These are phyloP conservation scores for Mortierella alpina DNA, from an alignment of 192 early-diverging fungal genomes.

Conservation along the genomic window DNA sequence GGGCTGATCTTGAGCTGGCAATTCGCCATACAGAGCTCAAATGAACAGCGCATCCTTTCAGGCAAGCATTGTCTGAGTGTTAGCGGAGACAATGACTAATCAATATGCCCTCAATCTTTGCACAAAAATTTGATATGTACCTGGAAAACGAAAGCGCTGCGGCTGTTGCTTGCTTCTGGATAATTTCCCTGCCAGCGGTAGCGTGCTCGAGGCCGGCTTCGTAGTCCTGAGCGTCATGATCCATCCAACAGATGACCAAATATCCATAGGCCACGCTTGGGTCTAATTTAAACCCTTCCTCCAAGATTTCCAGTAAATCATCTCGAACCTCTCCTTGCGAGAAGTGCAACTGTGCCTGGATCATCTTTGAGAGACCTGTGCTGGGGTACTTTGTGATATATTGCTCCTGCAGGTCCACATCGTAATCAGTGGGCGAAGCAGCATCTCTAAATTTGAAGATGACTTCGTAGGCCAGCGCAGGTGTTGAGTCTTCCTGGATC, in stretches of 20 bases:
- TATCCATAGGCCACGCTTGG: slow-evolving; percentile 59
- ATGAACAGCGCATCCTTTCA: slow-evolving; percentile 55
- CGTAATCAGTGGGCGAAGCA: slow-evolving; percentile 54
- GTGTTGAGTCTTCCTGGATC: slow-evolving; percentile 22
- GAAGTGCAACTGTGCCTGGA: slow-evolving; percentile 55
- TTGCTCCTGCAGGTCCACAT: slow-evolving; percentile 50
- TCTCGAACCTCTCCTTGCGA: slow-evolving; percentile 28
- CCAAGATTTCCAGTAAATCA: slow-evolving; percentile 17
- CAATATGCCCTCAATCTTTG: not conserved
- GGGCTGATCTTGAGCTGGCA: slow-evolving; percentile 68
- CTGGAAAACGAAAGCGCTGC: slow-evolving; percentile 49
- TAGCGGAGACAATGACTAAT: not conserved
- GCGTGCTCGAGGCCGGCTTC: slow-evolving; percentile 66
- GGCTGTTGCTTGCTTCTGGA: slow-evolving; percentile 24
- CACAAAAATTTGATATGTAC: slow-evolving; percentile 19
- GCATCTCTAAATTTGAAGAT: slow-evolving; percentile 60
- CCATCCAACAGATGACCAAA: slow-evolving; percentile 61
- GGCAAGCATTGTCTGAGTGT: too few relatives aligned
- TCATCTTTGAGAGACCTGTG: slow-evolving; percentile 57
- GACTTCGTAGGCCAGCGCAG: slow-evolving; percentile 59
- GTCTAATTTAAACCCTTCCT: slow-evolving; percentile 59
- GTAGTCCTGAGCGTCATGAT: slow-evolving; percentile 59
- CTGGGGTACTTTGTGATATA: slow-evolving; percentile 58
- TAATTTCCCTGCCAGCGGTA: slow-evolving; percentile 53
- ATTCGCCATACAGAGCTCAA: slow-evolving; percentile 70